phyloP scores from a whole-genome alignment of 164 flowering plant genomes.

The Liquidambar formosana region DNA sequence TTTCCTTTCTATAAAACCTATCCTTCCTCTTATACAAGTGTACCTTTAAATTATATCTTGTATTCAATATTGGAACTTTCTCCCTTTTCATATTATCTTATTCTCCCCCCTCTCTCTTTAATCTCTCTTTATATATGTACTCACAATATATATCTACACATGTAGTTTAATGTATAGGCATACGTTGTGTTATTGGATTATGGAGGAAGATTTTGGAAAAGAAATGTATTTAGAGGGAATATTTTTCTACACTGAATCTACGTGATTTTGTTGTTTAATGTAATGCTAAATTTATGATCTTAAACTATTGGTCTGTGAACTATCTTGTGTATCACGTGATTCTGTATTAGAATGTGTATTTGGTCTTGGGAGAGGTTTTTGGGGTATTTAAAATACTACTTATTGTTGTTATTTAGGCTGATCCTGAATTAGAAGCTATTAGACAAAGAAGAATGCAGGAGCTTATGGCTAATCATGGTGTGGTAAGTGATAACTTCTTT shows the following conservation, averaged over 20 bases:
- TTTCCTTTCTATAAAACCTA: too few species aligned
- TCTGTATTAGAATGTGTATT: not conserved
- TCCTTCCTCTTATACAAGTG: too few species aligned
- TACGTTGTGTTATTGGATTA: too few species aligned
- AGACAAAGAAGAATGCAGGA: conserved; percentile 98
- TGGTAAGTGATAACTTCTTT: conserved; percentile 37
- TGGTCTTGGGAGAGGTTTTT: not conserved
- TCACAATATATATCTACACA: too few species aligned
- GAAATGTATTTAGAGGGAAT: not conserved
- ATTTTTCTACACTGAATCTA: not conserved
- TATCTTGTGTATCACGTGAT: not conserved
- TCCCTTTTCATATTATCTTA: too few species aligned
- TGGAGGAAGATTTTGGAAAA: too few species aligned
- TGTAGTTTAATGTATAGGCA: too few species aligned
- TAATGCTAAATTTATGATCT: not conserved
- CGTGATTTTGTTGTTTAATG: not conserved
- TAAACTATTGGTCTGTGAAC: not conserved
- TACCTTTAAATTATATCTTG: too few species aligned
- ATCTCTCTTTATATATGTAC: too few species aligned
- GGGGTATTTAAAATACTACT: not conserved
- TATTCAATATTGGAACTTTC: too few species aligned
- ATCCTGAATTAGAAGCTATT: conserved; percentile 95
- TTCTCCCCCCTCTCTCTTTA: too few species aligned
- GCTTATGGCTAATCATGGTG: conserved; percentile 86
- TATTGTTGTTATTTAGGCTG: conserved; percentile 49